Evolutionary conservation across 179 eudicot genomes (phyloP), one percentile per base, ranked within the genome.

Genomic region (Beta lomatogona): DNA sequence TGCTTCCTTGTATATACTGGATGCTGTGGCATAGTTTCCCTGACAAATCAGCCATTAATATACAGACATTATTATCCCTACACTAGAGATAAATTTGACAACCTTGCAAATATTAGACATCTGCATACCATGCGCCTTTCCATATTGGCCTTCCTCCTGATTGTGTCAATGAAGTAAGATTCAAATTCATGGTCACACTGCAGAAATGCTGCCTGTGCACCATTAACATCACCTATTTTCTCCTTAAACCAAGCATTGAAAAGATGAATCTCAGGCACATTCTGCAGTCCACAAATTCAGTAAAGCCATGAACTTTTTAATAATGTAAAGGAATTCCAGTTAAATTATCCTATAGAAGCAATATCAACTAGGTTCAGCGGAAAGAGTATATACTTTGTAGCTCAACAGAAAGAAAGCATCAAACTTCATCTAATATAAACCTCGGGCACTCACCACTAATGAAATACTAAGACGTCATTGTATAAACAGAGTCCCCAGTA

Each of bases 191-290:
- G 66, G 80, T 87, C 87, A 82, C 87, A 70, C 58, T 77, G 87
- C 53, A 80, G 76, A 85, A 86, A 88, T 25, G 93, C 90, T 80
- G 87, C 87, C 73, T 80, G 90, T 68, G 96, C 91, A 79, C 89
- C 95, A 71, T 73, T 73, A 77, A 79, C 61, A 71, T 93, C 97
- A 74, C 95, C 94, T 55, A 86, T 88, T 82, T 87, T 89, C 90
- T 95, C 98, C 89, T 89, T 92, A 78, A 83, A 91, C 83, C 90
- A 85, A 60, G 97, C 92, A 86, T 70, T 87, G 88, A 93, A 92
- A 77, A 95, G 82, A 87, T 95, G 97, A 79, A 95, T 90, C 75
- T 76, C 93, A 72, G 97, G 89, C 52, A 79, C 83, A 82, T 87
- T 88, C 98, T 95, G 94, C 87, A 89, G 79, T 57, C 36, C 82